Conservation (phyloP, 495 filamentous ascomycete genomes). For the Pyrenula massariospora region DNA sequence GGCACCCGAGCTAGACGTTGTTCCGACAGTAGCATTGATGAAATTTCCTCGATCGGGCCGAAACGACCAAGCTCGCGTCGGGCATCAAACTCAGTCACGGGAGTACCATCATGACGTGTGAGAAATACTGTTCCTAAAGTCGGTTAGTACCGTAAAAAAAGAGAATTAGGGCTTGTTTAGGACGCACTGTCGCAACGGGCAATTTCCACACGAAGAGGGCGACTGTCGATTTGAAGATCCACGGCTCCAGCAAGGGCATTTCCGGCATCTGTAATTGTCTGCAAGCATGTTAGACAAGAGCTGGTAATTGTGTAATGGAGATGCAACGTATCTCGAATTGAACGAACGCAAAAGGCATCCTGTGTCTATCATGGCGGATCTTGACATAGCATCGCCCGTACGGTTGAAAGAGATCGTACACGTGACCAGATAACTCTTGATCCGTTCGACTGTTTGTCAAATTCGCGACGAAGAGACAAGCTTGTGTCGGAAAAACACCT, state of each 20-base stretch:
- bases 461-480: conserved; percentile 55
- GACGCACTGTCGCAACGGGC: conserved; percentile 42
- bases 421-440: conserved; percentile 33
- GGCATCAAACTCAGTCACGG: conserved; percentile 29
- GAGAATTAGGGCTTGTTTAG: neutral
- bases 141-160: neutral
- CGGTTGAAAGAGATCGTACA: conserved; percentile 35
- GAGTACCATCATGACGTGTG: conserved; percentile 25
- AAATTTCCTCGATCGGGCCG: conserved; percentile 14
- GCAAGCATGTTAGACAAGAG: neutral
- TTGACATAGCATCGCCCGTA: conserved; percentile 50
- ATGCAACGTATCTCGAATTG: conserved; percentile 42
- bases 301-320: neutral
- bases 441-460: conserved; percentile 18
- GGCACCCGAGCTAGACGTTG: conserved; percentile 19
- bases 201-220: conserved; percentile 46
- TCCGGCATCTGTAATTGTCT: conserved; percentile 31
- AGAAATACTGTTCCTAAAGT: conserved; percentile 36
- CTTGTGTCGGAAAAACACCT: conserved; percentile 35
- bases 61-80: conserved; percentile 18
- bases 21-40: conserved; percentile 16
- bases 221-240: conserved; percentile 37
- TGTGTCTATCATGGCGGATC: conserved; percentile 41
- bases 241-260: conserved; percentile 32
- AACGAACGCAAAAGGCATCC: conserved; percentile 54